Evolutionary conservation across 805 yeast genomes (phyloP).

Genomic region (Suhomyces faveliae): DNA sequence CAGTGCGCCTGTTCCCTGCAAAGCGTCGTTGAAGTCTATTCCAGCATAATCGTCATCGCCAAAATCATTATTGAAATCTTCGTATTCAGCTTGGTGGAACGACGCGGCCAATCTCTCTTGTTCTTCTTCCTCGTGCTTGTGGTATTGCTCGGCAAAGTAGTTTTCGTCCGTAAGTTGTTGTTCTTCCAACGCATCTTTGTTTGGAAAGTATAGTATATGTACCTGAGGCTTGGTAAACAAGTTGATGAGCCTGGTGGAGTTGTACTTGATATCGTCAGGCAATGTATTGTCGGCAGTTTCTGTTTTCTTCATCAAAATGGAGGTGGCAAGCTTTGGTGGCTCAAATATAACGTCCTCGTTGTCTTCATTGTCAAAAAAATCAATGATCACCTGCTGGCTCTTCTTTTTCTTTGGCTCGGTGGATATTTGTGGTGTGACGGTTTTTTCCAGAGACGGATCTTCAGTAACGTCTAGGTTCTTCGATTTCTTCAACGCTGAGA

Average conservation of each 20-base stretch:
- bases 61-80: slow-evolving; percentile 36
- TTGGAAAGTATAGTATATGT: slow-evolving; percentile 27
- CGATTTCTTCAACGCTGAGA: slow-evolving; percentile 53
- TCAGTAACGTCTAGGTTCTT: slow-evolving; percentile 22
- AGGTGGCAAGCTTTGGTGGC: slow-evolving; percentile 23
- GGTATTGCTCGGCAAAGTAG: slow-evolving; percentile 70
- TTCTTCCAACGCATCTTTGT: slow-evolving; percentile 17
- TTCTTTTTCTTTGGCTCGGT: slow-evolving; percentile 14
- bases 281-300: slow-evolving; percentile 46
- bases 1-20: slow-evolving; percentile 24
- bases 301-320: slow-evolving; percentile 30
- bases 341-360: slow-evolving; percentile 36
- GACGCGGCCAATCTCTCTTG: slow-evolving; percentile 36
- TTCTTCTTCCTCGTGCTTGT: slow-evolving; percentile 38
- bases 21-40: slow-evolving; percentile 45
- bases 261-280: slow-evolving; percentile 74
- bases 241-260: slow-evolving; percentile 63
- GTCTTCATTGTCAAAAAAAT: slow-evolving; percentile 35
- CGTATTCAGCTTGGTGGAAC: slow-evolving; percentile 41
- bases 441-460: slow-evolving; percentile 3
- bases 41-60: slow-evolving; percentile 37
- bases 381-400: slow-evolving; percentile 21
- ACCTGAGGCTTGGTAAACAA: slow-evolving; percentile 67
- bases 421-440: slow-evolving; percentile 1
- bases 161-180: slow-evolving; percentile 56